Base-by-base conservation (phyloP, 2,329 filamentous ascomycete species). In the Metarhizium humberi region DNA sequence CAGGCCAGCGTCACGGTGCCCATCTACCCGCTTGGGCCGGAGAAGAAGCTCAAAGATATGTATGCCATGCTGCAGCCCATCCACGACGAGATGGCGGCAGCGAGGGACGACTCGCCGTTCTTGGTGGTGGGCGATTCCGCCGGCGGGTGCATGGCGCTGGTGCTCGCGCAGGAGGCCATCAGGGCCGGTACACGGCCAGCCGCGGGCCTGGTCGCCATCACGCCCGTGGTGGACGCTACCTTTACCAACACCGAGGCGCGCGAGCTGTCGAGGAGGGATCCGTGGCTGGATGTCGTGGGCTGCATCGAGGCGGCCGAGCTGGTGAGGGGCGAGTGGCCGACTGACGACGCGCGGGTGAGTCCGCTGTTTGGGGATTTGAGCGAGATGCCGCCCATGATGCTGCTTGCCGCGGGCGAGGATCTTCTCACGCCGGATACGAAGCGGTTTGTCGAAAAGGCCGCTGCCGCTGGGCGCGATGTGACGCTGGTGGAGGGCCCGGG, bases 21-120 rank as follows among this genome's bases (percentile, higher is more conserved):
- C 18, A 60, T 70, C 43, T 69, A 69, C 47, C 68, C 68, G 7
- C 59, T 70, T 32, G 67, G 63, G 0, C 67, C 67, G 4, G 67
- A 70, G 52, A 62, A 62, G 46, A 60, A 59, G 20, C 59, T 69
- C n/a, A 55, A 62, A 56, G 63, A 64, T 40, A 67, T 68, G 59
- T 70, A 67, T 43, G 66, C 66, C 47, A 59, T 61, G 36, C 59
- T 69, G 4, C 64, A 67, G 59, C 66, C 66, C 14, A 58, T 69
- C 30, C 60, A 69, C 58, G 63, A 70, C 43, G 64, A 68, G 10
- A 59, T 69, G 51, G 67, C 65, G 5, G 57, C 61, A 5, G 60
- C 63, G 25, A 53, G 61, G 16, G 66, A 67, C 13, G 55, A 59
- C 25, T 60, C 62, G 32, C 67, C 67, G 1, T 64, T 69, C 29